phyloP scores from a whole-genome alignment of 2,329 filamentous ascomycete genomes.

The Aureobasidium sp. region DNA sequence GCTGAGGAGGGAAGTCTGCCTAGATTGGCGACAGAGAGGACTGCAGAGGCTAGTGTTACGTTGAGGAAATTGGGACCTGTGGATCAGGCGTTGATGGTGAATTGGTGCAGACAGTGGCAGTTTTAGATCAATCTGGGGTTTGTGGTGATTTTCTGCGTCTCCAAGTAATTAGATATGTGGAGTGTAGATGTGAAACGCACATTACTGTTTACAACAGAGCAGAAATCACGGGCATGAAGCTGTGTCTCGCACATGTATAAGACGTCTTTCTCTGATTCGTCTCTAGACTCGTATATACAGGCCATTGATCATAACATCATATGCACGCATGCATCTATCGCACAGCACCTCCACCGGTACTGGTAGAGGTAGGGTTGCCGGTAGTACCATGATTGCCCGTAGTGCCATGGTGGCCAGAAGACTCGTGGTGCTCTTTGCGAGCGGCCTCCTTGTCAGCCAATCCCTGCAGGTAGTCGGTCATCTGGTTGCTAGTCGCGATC shows the following conservation, averaged over 20 bases:
- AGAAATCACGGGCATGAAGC: too few relatives aligned
- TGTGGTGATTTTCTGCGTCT: not conserved
- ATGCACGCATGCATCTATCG: too few relatives aligned
- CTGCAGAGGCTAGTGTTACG: slow-evolving; percentile 25
- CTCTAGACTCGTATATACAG: too few relatives aligned
- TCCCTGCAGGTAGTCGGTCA: not conserved
- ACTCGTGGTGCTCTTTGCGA: not conserved
- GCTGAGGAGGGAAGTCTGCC: slow-evolving; percentile 19
- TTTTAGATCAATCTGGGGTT: slow-evolving; percentile 12
- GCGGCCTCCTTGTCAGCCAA: slow-evolving; percentile 14
- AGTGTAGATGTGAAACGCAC: too few relatives aligned
- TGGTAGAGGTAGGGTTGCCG: not conserved
- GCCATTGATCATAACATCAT: too few relatives aligned
- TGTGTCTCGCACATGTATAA: too few relatives aligned
- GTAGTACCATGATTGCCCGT: not conserved
- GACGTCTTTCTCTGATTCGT: too few relatives aligned
- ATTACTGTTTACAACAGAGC: too few relatives aligned
- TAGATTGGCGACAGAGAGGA: slow-evolving; percentile 20
- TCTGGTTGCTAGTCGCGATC: not conserved
- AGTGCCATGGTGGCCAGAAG: not conserved
- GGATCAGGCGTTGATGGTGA: slow-evolving; percentile 20
- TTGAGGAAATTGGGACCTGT: slow-evolving; percentile 25
- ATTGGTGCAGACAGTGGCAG: slow-evolving; percentile 24
- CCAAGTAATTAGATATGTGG: not conserved
- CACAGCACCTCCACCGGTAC: too few relatives aligned